phyloP scores from a whole-genome alignment of 176 grass and related monocot genomes.

The Carex cristatella region DNA sequence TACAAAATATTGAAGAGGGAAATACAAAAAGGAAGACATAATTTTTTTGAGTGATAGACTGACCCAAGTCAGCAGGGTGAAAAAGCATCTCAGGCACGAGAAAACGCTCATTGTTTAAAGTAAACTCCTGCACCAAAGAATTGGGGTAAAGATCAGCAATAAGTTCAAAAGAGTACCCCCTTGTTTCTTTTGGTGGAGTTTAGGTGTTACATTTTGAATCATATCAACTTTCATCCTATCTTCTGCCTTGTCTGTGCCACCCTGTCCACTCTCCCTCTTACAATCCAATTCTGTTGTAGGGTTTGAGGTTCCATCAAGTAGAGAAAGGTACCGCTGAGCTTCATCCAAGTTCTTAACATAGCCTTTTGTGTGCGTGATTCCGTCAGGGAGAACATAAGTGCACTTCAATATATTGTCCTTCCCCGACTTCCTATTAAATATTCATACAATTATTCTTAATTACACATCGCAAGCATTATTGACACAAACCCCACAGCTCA shows the following conservation, averaged over 20 bases:
- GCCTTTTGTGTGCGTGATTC: slow-evolving; percentile 76
- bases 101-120: slow-evolving; percentile 86
- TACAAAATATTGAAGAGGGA: background rate
- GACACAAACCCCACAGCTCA: background rate
- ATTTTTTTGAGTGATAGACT: background rate
- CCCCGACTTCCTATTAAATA: slow-evolving; percentile 45
- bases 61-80: slow-evolving; percentile 76
- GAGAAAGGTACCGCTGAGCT: slow-evolving; percentile 53
- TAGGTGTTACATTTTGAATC: slow-evolving; percentile 65
- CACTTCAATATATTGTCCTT: slow-evolving; percentile 85
- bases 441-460: background rate
- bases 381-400: slow-evolving; percentile 93
- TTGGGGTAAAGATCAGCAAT: slow-evolving; percentile 13
- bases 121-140: slow-evolving; percentile 61
- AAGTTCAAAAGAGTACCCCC: slow-evolving; percentile 14
- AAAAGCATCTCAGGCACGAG: slow-evolving; percentile 95
- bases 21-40: background rate
- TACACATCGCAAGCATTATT: background rate
- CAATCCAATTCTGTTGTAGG: slow-evolving; percentile 11
- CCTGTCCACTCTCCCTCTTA: slow-evolving; percentile 19
- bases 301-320: slow-evolving; percentile 26
- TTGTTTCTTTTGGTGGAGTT: background rate
- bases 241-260: slow-evolving; percentile 32
- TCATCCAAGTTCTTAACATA: slow-evolving; percentile 78
- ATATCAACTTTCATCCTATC: slow-evolving; percentile 53